Conservation (phyloP, 2,329 filamentous ascomycete genomes). For the Epichloe sp. region DNA sequence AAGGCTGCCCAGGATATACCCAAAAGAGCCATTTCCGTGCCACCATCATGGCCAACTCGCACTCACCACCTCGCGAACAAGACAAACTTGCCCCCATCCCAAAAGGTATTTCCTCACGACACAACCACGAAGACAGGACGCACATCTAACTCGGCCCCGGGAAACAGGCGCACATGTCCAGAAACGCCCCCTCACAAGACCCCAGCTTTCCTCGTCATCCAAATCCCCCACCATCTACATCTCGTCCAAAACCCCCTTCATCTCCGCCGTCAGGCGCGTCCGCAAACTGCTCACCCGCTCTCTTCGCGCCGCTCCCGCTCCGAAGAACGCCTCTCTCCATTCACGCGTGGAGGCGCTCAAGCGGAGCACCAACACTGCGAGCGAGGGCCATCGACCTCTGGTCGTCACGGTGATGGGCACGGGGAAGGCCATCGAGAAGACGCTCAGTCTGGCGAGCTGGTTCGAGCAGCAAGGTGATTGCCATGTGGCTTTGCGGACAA, state of each 20-base stretch:
- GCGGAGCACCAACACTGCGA: constrained; percentile 17
- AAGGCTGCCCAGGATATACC: not conserved
- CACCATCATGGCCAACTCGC: not conserved
- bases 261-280: constrained; percentile 52
- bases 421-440: constrained; percentile 52
- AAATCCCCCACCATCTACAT: constrained; percentile 47
- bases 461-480: constrained; percentile 51
- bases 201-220: constrained; percentile 28
- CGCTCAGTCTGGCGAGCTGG: constrained; percentile 47
- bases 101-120: constrained; percentile 1
- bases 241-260: constrained; percentile 52
- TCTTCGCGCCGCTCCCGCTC: constrained; percentile 30
- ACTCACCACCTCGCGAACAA: not conserved
- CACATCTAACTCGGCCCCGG: not conserved
- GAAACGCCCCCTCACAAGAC: constrained; percentile 33
- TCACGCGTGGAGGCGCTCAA: constrained; percentile 32
- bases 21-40: not conserved
- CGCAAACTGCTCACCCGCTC: constrained; percentile 47
- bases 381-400: not conserved
- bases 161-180: constrained; percentile 32
- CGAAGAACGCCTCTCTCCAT: constrained; percentile 32
- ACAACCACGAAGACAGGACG: not conserved
- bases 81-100: not conserved
- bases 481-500: constrained; percentile 45
- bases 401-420: constrained; percentile 49